Evolutionary conservation across 192 early-diverging fungal genomes (phyloP), one percentile per base, ranked within the genome.

Genomic region (Backusella macrospora): DNA sequence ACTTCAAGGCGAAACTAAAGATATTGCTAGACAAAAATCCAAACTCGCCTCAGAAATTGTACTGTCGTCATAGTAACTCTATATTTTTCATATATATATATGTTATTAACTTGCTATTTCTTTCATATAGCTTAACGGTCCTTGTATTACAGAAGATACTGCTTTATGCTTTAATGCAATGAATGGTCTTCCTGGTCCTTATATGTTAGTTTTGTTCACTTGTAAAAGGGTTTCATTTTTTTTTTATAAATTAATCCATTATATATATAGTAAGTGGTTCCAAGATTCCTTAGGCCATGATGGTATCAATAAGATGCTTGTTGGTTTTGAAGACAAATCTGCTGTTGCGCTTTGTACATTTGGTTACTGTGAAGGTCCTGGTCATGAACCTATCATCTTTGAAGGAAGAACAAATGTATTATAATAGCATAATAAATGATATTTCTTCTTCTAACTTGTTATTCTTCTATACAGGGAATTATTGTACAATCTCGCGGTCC

Each of bases 61-160:
- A 79, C 4, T 49, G 70, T 7, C 14, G 9, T 13, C 15, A 37
- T 37, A 23, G 34, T 37, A 8, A 66, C 15, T 5, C 3, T 8
- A 23, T 13, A 16, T 15, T 18, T 29, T n/a, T 26, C 10, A 37
- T 67, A 21, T 40, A 18, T 64, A 9, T 43, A n/a, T n/a, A n/a
- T n/a, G n/a, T 18, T 37, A 38, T 43, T 40, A 49, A 18, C 14
- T 47, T 15, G 7, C 42, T 62, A 26, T 16, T 6, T 13, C 18
- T 6, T 68, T 4, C 63, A n/a, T 74, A 42, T 76, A 86, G 85
- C 74, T 93, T 26, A 82, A 89, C 43, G 87, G 90, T 15, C 92
- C 93, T 43, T 91, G 92, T 55, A 90, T 98, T 62, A 94, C 92
- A 45, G 98, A 99, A 81, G 98, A 99, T 84, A 98, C 96, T 8